Percentiles rank a stretch among this genome's conserved stretches.
Evolutionary conservation across 2,329 filamentous ascomycete genomes (phyloP).

Genomic region (Diaporthe caulivora): DNA sequence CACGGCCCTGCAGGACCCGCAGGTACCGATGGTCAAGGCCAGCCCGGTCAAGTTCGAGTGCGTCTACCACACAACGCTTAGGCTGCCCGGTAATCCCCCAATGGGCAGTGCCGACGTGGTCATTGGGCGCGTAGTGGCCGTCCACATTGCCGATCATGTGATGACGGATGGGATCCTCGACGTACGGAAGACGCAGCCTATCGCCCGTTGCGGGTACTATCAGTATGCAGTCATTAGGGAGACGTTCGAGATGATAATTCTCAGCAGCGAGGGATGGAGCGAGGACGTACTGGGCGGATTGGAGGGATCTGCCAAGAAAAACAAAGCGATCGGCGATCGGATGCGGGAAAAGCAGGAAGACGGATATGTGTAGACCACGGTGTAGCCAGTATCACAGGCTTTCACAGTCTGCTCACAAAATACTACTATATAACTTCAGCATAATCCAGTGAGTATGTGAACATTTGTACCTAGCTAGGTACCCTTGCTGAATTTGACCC

Average conservation of each 20-base stretch:
- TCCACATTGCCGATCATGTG: slow-evolving; percentile 68
- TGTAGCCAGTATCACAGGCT: neutral
- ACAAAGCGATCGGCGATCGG: slow-evolving; percentile 16
- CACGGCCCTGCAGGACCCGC: slow-evolving; percentile 46
- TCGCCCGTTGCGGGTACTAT: slow-evolving; percentile 71
- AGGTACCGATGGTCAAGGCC: slow-evolving; percentile 63
- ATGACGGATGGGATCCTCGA: slow-evolving; percentile 68
- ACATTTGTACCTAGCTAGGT: neutral
- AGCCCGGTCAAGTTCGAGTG: slow-evolving; percentile 72
- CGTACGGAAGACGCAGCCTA: slow-evolving; percentile 67
- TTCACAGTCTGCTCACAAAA: neutral
- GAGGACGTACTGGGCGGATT: slow-evolving; percentile 41
- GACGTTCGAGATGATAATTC: slow-evolving; percentile 70
- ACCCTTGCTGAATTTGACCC: neutral
- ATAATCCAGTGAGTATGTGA: no score
- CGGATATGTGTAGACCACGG: neutral
- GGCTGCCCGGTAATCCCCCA: slow-evolving; percentile 67
- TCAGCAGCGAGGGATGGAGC: slow-evolving; percentile 41
- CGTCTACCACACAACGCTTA: slow-evolving; percentile 65
- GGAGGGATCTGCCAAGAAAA: slow-evolving; percentile 38
- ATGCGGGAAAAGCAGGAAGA: neutral
- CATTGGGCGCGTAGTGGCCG: slow-evolving; percentile 67
- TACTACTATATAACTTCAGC: neutral
- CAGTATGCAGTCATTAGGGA: slow-evolving; percentile 68
- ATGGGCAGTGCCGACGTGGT: slow-evolving; percentile 70